Evolutionary conservation across 805 yeast genomes (phyloP).

Genomic region (Candida tammaniensis): DNA sequence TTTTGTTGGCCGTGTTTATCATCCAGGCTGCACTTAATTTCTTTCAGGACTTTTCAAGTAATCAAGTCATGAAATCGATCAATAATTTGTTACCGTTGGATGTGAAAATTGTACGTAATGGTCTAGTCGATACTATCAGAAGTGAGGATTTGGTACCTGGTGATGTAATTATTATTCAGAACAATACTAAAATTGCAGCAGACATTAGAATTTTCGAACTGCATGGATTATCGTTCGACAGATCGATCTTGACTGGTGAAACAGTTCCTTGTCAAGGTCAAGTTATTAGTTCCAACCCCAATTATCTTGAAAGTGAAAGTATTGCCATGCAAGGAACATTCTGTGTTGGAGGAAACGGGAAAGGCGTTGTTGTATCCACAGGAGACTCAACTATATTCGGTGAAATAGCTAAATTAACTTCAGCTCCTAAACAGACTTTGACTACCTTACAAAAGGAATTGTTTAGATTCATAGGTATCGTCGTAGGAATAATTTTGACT

Average conservation of each 20-base stretch:
- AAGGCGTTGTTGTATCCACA: constrained; percentile 42
- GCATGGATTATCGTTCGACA: constrained; percentile 41
- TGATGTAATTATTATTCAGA: constrained; percentile 35
- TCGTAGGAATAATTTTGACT: constrained; percentile 21
- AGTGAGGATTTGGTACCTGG: constrained; percentile 44
- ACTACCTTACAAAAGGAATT: constrained; percentile 44
- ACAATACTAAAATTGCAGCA: constrained; percentile 46
- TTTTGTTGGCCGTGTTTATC: constrained; percentile 37
- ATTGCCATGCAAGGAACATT: constrained; percentile 48
- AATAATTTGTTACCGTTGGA: constrained; percentile 40
- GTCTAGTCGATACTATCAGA: constrained; percentile 21
- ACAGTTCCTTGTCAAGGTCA: constrained; percentile 38
- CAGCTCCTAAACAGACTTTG: constrained; percentile 35
- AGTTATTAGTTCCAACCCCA: constrained; percentile 23
- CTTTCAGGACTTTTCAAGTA: constrained; percentile 46
- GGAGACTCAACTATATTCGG: constrained; percentile 48
- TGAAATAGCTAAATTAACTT: constrained; percentile 40
- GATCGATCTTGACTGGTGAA: constrained; percentile 50
- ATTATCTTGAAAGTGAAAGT: constrained; percentile 41
- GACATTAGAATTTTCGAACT: constrained; percentile 43
- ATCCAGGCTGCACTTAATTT: constrained; percentile 45
- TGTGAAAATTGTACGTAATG: constrained; percentile 35
- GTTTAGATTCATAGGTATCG: constrained; percentile 29
- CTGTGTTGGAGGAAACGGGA: constrained; percentile 42
- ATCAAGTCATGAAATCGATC: constrained; percentile 48